Base-by-base conservation (phyloP, 768 basidiomycete species). In the Termitomyces titanicus region DNA sequence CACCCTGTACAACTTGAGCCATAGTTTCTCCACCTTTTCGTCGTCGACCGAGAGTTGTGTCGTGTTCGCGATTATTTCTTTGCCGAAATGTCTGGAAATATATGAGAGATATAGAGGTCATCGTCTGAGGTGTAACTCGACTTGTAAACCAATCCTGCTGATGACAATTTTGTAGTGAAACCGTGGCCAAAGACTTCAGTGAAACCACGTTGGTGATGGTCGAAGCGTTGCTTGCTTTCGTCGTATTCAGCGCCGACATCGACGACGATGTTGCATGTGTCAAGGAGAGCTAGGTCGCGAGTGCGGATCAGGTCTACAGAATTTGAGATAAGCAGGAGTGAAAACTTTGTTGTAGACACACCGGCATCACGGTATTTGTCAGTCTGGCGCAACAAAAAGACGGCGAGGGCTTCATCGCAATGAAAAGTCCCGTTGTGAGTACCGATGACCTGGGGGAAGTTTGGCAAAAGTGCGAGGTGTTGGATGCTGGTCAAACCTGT, bases 341-440 rank as follows among this genome's bases (percentile, higher is more conserved):
- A 3, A 24, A 11, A 18, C 12, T 12, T 29, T 20, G 24, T 42
- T 8, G 8, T 5, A 38, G 20, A 61, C 75, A 53, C 60, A 90
- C 93, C 84, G 64, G 94, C 87, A 67, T 84, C 79, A 37, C 79
- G 81, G 72, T 90, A 99, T 9, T 80, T 73, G 17, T 80, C 71
- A 2, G 94, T 95, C 62, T 84, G 84, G 47, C 85, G 85, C 29
- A 99, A 78, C 59, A 99, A 79, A 70, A 88, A 94, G 17, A 96
- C 90, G 0, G 96, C 97, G 31, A 98, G 81, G 0, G 94, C 94
- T 73, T 99, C 96, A 64, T 99, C 96, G 70, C 93, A 95, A 64
- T 99, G 95, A 68, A 98, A 98, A 0, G 93, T 93, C 17, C 95
- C 95, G 55, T 89, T 92, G 70, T 98, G 94, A 1, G 95, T 97